These are phyloP conservation scores for Arthroderma uncinatum DNA, from an alignment of 2,329 filamentous ascomycete species.

Conservation along the genomic window DNA sequence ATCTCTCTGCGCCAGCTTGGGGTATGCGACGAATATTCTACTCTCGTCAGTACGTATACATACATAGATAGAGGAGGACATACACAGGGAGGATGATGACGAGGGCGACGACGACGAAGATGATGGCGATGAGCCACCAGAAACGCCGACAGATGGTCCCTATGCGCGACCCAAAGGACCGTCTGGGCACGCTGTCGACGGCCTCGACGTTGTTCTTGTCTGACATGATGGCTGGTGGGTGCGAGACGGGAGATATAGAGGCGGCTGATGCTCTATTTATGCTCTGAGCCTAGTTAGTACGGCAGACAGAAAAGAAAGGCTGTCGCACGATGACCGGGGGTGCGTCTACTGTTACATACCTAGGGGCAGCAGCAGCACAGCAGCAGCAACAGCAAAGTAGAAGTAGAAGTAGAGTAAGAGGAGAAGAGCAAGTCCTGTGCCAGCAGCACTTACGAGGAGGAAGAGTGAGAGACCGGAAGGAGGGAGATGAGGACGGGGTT, in stretches of 20 bases:
- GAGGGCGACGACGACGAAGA: constrained; percentile 41
- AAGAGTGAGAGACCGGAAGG: neutral
- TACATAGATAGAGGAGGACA: constrained; percentile 10
- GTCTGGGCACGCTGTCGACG: constrained; percentile 15
- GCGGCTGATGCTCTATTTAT: neutral
- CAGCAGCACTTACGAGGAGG: neutral
- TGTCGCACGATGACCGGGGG: neutral
- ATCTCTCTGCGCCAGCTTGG: constrained; percentile 45
- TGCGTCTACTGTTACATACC: neutral
- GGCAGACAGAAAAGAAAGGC: neutral
- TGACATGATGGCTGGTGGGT: constrained; percentile 6
- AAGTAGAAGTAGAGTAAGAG: neutral
- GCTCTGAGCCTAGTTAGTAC: neutral
- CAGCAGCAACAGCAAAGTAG: neutral
- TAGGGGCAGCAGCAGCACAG: neutral
- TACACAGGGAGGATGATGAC: constrained; percentile 48
- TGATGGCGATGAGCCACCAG: constrained; percentile 46
- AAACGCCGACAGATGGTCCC: constrained; percentile 33
- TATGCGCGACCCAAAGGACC: constrained; percentile 20
- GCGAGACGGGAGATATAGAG: neutral
- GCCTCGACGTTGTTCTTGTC: constrained; percentile 9
- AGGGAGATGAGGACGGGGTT: neutral
- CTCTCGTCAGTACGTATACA: neutral
- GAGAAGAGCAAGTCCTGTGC: neutral
- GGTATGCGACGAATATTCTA: constrained; percentile 49